Evolutionary conservation across 2,329 filamentous ascomycete species (phyloP).

Genomic region (Aspergillus phoenicis): DNA sequence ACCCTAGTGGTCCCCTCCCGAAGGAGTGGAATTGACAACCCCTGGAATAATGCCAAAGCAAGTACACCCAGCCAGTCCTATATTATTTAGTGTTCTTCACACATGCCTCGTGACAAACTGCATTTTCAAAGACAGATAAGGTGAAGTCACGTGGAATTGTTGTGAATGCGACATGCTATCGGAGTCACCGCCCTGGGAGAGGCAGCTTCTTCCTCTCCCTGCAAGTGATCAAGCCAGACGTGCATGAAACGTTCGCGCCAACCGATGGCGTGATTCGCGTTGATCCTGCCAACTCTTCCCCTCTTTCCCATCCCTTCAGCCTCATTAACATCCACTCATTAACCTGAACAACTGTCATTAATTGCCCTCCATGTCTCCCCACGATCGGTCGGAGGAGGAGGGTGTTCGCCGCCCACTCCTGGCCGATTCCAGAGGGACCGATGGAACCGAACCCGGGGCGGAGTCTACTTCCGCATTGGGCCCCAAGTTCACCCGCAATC

Average conservation of each 20-base stretch:
- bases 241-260: neutral
- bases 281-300: neutral
- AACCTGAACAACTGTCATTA: neutral
- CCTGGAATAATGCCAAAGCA: no score
- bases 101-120: no score
- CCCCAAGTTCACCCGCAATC: constrained; percentile 18
- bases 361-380: neutral
- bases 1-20: no score
- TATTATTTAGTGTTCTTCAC: no score
- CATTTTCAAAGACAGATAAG: no score
- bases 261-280: constrained; percentile 2
- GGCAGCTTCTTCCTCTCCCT: no score
- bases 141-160: no score
- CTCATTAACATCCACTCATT: neutral
- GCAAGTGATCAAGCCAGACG: no score
- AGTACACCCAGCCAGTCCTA: no score
- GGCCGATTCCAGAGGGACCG: neutral
- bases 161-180: no score
- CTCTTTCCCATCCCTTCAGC: neutral
- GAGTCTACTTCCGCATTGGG: neutral
- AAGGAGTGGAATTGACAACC: no score
- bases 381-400: neutral
- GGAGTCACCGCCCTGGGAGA: no score
- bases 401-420: neutral
- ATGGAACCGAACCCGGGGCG: neutral